Base-by-base conservation (phyloP, 495 filamentous ascomycete genomes). In the Trichoderma parareesei region DNA sequence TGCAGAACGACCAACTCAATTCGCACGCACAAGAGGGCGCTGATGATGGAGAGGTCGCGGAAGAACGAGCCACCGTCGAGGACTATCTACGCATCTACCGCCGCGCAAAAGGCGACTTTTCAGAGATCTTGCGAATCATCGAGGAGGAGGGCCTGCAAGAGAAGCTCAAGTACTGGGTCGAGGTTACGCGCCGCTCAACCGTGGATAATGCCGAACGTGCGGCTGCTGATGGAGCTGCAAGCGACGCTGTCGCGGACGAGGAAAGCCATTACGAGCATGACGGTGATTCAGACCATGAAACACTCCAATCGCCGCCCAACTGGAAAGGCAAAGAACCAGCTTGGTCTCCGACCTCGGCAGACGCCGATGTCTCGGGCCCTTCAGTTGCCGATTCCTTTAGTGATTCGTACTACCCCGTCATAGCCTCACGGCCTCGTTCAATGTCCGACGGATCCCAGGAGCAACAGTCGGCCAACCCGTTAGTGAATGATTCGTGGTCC, bases 91-190 rank as follows among this genome's bases (percentile, higher is more conserved):
- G 68, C 68, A 85, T 75, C 44, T 89, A 71, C 74, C 66, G 75
- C 75, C 77, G 77, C 66, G 81, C 83, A 1, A 77, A 82, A 44
- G 85, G 87, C 13, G 79, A 88, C 66, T 82, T 82, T 0, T 76
- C 84, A 16, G 79, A 81, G 67, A 84, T 90, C 20, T 67, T 87
- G 7, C 73, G 78, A 48, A 84, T 90, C 13, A 86, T 90, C 60
- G 79, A 81, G 37, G 81, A 86, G 40, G 87, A 88, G 68, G 78
- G 81, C 37, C 79, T 81, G 13, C 76, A 81, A 48, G 82, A 82
- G 14, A 81, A 83, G 60, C 75, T 90, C 49, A 76, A 77, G 35
- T 80, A 81, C 63, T 84, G 79, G 79, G 69, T 82, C 18, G 68
- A 64, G 11, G 61, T 78, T 16, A 78, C 77, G 4, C 64, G 53